A percentile compares a stretch with the other conserved stretches of the same genome.
Evolutionary conservation across 78 protist species (phyloP).

Genomic region (Tieghemostelium lacteum): DNA sequence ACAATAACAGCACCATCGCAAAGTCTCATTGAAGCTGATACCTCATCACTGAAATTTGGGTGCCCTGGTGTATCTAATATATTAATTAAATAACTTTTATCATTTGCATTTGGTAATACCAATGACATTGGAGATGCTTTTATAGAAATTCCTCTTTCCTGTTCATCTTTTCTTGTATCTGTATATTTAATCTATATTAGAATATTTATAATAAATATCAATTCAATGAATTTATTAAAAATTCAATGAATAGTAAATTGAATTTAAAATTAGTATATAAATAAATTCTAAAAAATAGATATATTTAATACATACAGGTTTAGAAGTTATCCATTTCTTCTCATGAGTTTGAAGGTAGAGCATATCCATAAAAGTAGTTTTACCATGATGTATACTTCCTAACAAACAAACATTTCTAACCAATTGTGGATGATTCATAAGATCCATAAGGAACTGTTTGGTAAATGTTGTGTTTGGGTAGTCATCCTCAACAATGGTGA

Average conservation of each 20-base stretch:
- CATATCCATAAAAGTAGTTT: slow-evolving; percentile 95
- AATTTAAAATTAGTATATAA: not conserved
- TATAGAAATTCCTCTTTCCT: slow-evolving; percentile 90
- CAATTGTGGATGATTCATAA: slow-evolving; percentile 83
- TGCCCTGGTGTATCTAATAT: slow-evolving; percentile 99
- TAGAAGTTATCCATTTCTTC: slow-evolving; percentile 50
- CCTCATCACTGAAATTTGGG: slow-evolving; percentile 95
- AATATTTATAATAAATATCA: not conserved
- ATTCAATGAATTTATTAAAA: not conserved
- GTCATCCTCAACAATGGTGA: slow-evolving; percentile 37
- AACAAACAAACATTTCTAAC: slow-evolving; percentile 94
- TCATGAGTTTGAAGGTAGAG: slow-evolving; percentile 94
- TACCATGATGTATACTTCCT: slow-evolving; percentile 97
- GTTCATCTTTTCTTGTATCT: slow-evolving; percentile 96
- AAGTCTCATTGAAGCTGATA: slow-evolving; percentile 90
- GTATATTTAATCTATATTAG: slow-evolving; percentile 88
- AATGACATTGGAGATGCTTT: slow-evolving; percentile 96
- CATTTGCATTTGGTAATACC: slow-evolving; percentile 87
- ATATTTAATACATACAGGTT: slow-evolving; percentile 53
- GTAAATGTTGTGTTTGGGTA: slow-evolving; percentile 63
- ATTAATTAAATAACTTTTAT: slow-evolving; percentile 92
- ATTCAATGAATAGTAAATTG: not conserved
- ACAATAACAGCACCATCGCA: slow-evolving; percentile 96
- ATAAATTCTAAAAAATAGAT: not conserved
- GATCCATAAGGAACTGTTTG: slow-evolving; percentile 73